These are phyloP conservation scores for Rhizopus microsporus DNA, from an alignment of 371 early-diverging fungal species.

Conservation along the genomic window DNA sequence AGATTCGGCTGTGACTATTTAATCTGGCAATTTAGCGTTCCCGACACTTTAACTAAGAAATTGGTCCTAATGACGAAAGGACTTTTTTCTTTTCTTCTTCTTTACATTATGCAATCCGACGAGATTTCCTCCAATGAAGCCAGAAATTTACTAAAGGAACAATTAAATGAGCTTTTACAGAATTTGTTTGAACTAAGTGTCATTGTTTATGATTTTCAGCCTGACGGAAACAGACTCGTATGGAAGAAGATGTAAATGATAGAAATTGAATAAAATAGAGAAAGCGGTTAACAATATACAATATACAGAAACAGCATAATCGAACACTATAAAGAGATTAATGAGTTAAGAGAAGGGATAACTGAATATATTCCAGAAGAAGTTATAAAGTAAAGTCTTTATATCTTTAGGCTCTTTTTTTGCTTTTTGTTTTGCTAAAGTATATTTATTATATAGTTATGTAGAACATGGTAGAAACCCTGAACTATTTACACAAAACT, in stretches of 20 bases:
- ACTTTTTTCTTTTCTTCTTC: not conserved
- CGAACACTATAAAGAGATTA: slow-evolving; percentile 59
- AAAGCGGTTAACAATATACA: slow-evolving; percentile 1
- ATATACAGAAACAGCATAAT: slow-evolving; percentile 60
- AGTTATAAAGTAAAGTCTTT: slow-evolving; percentile 56
- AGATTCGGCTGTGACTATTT: slow-evolving; percentile 7
- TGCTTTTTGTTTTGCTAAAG: not conserved
- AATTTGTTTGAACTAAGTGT: slow-evolving; percentile 66
- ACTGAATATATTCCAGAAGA: slow-evolving; percentile 68
- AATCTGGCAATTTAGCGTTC: too few species aligned
- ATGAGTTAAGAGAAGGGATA: slow-evolving; percentile 61
- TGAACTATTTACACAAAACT: slow-evolving; percentile 73
- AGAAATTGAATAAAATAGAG: not conserved
- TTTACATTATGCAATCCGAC: slow-evolving; percentile 16
- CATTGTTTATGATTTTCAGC: slow-evolving; percentile 73
- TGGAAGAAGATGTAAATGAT: slow-evolving; percentile 63
- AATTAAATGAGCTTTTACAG: slow-evolving; percentile 61
- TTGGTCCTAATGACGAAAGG: too few species aligned
- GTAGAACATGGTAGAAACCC: slow-evolving; percentile 75
- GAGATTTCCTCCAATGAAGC: slow-evolving; percentile 7
- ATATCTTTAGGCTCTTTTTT: not conserved
- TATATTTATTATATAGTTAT: slow-evolving; percentile 37
- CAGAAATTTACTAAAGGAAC: slow-evolving; percentile 54
- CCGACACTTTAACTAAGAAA: too few species aligned
- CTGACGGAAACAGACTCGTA: slow-evolving; percentile 62